These are phyloP conservation scores for Suhomyces xylopsoci DNA, from an alignment of 805 yeast genomes.

Conservation along the genomic window DNA sequence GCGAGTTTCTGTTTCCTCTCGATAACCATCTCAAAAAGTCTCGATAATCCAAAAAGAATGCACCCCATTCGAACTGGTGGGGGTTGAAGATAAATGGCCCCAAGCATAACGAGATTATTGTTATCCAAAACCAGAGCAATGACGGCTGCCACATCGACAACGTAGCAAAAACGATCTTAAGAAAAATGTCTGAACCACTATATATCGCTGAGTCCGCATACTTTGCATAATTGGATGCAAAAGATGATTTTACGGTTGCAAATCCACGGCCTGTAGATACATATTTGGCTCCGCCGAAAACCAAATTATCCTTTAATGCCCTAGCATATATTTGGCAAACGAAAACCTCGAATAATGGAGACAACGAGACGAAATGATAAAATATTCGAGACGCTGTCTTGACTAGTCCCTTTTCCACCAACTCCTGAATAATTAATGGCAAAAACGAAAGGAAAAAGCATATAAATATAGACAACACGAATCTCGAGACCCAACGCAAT, in stretches of 20 bases:
- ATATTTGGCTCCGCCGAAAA: conserved; percentile 90
- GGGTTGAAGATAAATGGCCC: conserved; percentile 56
- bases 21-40: conserved; percentile 68
- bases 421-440: conserved; percentile 83
- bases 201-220: conserved; percentile 78
- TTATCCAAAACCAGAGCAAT: conserved; percentile 57
- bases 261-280: conserved; percentile 93
- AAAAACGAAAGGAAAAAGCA: conserved; percentile 90
- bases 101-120: conserved; percentile 42
- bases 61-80: conserved; percentile 48
- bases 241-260: conserved; percentile 79
- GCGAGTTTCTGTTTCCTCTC: conserved; percentile 69
- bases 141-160: conserved; percentile 80
- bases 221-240: conserved; percentile 67
- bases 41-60: conserved; percentile 49
- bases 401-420: conserved; percentile 80
- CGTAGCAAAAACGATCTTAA: conserved; percentile 73
- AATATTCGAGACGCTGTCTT: conserved; percentile 67
- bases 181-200: conserved; percentile 65
- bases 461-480: conserved; percentile 84
- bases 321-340: conserved; percentile 90
- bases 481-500: conserved; percentile 85
- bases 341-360: conserved; percentile 92
- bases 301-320: conserved; percentile 68
- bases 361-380: conserved; percentile 75